A percentile compares a stretch with the other conserved stretches of the same genome.
Evolutionary conservation across 495 filamentous ascomycete species (phyloP).

Genomic region (Aspergillus kassunensis): DNA sequence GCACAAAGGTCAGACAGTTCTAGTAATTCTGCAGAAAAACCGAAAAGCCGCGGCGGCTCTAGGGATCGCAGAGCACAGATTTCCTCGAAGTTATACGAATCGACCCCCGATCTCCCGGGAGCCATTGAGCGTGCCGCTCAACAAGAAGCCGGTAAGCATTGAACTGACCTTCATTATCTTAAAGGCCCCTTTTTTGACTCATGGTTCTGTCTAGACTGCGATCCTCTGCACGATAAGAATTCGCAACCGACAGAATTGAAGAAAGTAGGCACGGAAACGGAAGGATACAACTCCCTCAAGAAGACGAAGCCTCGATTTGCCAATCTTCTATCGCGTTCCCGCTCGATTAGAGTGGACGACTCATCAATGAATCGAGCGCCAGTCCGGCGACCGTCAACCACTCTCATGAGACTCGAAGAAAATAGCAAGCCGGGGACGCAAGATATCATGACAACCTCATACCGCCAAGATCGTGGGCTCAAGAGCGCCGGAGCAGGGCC

Average conservation of each 20-base stretch:
- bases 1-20: conserved; percentile 41
- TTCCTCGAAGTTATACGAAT: conserved; percentile 34
- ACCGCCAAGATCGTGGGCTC: conserved; percentile 58
- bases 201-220: conserved; percentile 18
- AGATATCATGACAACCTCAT: conserved; percentile 51
- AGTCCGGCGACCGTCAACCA: conserved; percentile 42
- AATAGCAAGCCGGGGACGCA: conserved; percentile 25
- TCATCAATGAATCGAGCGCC: conserved; percentile 31
- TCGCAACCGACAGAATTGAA: conserved; percentile 22
- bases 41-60: conserved; percentile 43
- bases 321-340: conserved; percentile 60
- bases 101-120: conserved; percentile 39
- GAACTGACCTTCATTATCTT: no score
- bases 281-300: conserved; percentile 26
- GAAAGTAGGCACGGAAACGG: conserved; percentile 31
- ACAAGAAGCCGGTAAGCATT: conserved; percentile 30
- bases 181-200: no score
- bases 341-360: conserved; percentile 59
- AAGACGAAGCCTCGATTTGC: conserved; percentile 51
- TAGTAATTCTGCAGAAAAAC: conserved; percentile 33
- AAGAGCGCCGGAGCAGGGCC: conserved; percentile 60
- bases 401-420: conserved; percentile 41
- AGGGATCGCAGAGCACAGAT: conserved; percentile 37
- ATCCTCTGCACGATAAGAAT: conserved; percentile 20
- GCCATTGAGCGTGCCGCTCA: conserved; percentile 28